Evolutionary conservation across 331 rosid species (phyloP).

Genomic region (Erythrophleum ivorense): DNA sequence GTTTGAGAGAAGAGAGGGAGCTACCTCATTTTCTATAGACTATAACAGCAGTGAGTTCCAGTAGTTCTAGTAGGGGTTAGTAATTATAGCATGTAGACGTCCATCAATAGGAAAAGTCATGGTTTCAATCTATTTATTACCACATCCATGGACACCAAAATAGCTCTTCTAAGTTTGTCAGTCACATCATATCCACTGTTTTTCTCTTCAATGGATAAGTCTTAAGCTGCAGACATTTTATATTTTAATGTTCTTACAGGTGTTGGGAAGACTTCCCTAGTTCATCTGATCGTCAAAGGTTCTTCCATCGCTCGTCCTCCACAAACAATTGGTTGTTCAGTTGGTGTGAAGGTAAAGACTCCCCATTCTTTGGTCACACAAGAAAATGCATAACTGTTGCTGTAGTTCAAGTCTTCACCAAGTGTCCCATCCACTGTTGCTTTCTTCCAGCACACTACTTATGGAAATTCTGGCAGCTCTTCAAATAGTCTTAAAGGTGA

Average conservation of each 20-base stretch:
- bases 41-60: slow-evolving; percentile 1
- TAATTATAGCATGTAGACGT: neutral
- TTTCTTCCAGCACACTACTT: slow-evolving; percentile 67
- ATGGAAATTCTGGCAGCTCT: slow-evolving; percentile 87
- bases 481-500: slow-evolving; percentile 88
- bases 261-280: slow-evolving; percentile 96
- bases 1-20: neutral
- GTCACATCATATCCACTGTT: slow-evolving; percentile 13
- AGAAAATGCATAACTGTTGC: slow-evolving; percentile 25
- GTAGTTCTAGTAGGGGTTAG: slow-evolving; percentile 18
- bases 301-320: slow-evolving; percentile 69
- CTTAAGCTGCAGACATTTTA: slow-evolving; percentile 27
- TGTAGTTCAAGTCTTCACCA: slow-evolving; percentile 34
- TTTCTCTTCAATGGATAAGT: slow-evolving; percentile 22
- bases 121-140: slow-evolving; percentile 19
- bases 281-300: slow-evolving; percentile 85
- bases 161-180: slow-evolving; percentile 22
- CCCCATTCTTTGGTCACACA: slow-evolving; percentile 4
- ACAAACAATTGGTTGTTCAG: slow-evolving; percentile 91
- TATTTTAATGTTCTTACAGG: slow-evolving; percentile 55
- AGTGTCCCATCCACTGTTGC: slow-evolving; percentile 24
- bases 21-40: slow-evolving; percentile 16
- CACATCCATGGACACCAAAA: slow-evolving; percentile 4
- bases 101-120: neutral
- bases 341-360: slow-evolving; percentile 78